Base-by-base conservation (phyloP, 805 yeast genomes). In the Komagataella phaffii region DNA sequence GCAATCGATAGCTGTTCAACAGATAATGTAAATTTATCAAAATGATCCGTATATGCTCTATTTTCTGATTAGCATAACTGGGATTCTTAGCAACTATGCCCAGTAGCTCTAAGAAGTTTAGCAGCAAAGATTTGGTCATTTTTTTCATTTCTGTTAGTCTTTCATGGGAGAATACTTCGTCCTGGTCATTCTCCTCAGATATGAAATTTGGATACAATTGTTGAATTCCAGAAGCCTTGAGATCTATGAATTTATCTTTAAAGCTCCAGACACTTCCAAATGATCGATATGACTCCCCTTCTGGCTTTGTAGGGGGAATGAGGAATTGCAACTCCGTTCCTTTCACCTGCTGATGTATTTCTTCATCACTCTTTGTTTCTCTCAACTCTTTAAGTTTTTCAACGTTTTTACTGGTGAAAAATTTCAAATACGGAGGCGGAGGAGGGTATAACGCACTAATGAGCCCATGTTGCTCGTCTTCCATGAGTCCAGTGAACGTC, bases 241-340 rank as follows among this genome's bases (percentile, higher is more conserved):
- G 69, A 19, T 84, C 78, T 1, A 95, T 93, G 47, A 88, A 75
- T 58, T 78, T 80, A 62, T 91, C 96, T 54, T 76, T 74, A 58
- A 79, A 76, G 55, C 85, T 83, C 99, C 99, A 91, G 17, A 88
- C 69, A 56, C 84, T 85, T 5, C 99, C 99, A 66, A 89, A 93
- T 0, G 91, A 86, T 48, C 96, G 69, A 63, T 91, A 91, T 30
- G 80, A 78, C 7, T 75, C 74, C 4, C 78, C 76, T n/a, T 65
- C 61, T 1, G 93, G 93, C 49, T 73, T 73, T 14, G 61, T 57
- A 1, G 95, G 95, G 0, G 91, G 91, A 12, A 76, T 64, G 18
- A 84, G 66, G 55, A 80, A 81, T 58, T 75, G 72, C 44, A 85
- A 63, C 46, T 78, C 77, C 14, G 56, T 62, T 43, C 56, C 58